phyloP scores from a whole-genome alignment of 495 filamentous ascomycete genomes.

The Aspergillus taichungensis region DNA sequence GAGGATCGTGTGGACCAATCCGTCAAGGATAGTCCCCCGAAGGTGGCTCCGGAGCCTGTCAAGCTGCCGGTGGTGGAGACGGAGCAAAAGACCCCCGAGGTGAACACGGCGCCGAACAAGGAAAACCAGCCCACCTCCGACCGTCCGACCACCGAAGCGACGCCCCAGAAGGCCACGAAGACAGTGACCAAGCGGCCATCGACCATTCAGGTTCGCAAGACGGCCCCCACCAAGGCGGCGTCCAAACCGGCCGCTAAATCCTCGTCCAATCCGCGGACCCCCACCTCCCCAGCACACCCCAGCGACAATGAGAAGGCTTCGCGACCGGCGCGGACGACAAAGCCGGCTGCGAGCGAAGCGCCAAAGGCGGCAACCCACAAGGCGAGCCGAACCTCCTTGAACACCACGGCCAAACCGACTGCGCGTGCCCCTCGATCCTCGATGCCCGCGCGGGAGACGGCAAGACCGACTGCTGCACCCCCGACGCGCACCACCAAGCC shows the following conservation, averaged over 20 bases:
- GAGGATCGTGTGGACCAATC: too few relatives aligned
- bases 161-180: constrained; percentile 22
- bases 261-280: constrained; percentile 14
- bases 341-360: constrained; percentile 22
- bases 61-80: constrained; percentile 5
- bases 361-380: constrained; percentile 21
- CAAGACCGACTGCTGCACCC: constrained; percentile 17
- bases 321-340: constrained; percentile 10
- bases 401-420: constrained; percentile 18
- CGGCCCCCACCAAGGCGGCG: constrained; percentile 19
- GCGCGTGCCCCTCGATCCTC: constrained; percentile 23
- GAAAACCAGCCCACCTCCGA: constrained; percentile 9
- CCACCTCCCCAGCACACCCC: constrained; percentile 12
- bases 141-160: constrained; percentile 6
- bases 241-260: constrained; percentile 16
- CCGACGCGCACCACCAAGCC: constrained; percentile 38
- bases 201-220: constrained; percentile 31
- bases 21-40: too few relatives aligned
- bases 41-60: too few relatives aligned
- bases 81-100: constrained; percentile 3
- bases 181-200: constrained; percentile 32
- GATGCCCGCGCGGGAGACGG: constrained; percentile 22
- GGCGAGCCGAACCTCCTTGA: constrained; percentile 26
- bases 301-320: constrained; percentile 7
- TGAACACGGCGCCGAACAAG: constrained; percentile 5